Conservation (phyloP, 164 flowering plant genomes). For the Amborella trichopoda region DNA sequence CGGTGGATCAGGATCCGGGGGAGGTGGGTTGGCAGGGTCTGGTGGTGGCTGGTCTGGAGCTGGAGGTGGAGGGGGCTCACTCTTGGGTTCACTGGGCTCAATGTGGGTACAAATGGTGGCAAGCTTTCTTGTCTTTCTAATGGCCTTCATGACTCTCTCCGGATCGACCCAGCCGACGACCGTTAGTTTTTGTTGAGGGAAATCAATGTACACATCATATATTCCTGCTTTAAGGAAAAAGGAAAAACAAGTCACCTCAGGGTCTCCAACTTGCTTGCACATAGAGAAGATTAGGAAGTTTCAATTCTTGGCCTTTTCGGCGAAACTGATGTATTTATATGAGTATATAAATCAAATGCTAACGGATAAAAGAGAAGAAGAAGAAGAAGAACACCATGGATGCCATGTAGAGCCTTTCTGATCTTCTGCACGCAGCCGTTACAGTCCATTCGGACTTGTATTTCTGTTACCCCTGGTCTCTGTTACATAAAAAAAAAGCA, state of each 20-base stretch:
- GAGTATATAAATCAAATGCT: too few relatives aligned
- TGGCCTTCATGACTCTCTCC: slow-evolving; percentile 66
- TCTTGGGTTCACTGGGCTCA: slow-evolving; percentile 20
- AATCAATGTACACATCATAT: slow-evolving; percentile 49
- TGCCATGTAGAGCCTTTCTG: slow-evolving; percentile 73
- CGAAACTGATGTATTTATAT: too few relatives aligned
- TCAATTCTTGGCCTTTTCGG: too few relatives aligned
- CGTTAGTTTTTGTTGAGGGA: slow-evolving; percentile 73
- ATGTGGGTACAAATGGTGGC: slow-evolving; percentile 67
- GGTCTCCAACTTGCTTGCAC: too few relatives aligned
- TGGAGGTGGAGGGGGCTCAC: slow-evolving; percentile 31
- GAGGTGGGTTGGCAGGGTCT: slow-evolving; percentile 16
- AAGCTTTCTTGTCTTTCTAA: slow-evolving; percentile 66
- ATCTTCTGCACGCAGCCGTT: slow-evolving; percentile 96
- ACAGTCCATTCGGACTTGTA: slow-evolving; percentile 88
- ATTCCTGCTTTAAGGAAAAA: too few relatives aligned
- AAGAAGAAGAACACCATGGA: slow-evolving; percentile 28
- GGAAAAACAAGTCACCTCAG: too few relatives aligned
- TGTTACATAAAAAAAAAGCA: too few relatives aligned
- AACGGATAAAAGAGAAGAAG: background rate
- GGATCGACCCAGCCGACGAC: slow-evolving; percentile 85
- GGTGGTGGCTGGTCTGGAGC: slow-evolving; percentile 28
- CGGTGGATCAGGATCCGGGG: slow-evolving; percentile 18
- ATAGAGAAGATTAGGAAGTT: too few relatives aligned
- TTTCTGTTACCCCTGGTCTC: slow-evolving; percentile 74